Conservation (phyloP, 129 eudicot genomes). For the Sambucus nigra region DNA sequence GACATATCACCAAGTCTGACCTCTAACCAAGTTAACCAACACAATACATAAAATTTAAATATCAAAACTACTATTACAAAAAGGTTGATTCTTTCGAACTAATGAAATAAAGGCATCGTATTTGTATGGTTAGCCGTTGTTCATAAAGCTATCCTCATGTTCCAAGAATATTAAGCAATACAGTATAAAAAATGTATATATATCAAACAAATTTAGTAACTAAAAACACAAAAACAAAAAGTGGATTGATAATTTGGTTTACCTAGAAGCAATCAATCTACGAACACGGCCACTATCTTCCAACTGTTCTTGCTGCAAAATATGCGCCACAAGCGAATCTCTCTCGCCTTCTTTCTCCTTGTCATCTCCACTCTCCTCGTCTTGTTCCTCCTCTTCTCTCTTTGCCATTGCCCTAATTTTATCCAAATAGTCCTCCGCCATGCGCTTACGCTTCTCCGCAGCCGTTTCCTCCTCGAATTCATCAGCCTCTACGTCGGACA, state of each 20-base stretch:
- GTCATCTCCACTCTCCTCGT: constrained; percentile 22
- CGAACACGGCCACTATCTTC: constrained; percentile 86
- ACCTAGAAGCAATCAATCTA: constrained; percentile 69
- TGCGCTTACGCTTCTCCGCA: constrained; percentile 57
- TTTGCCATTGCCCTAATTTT: constrained; percentile 26
- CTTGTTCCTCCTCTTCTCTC: constrained; percentile 27
- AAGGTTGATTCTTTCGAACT: no score
- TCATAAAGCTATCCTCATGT: no score
- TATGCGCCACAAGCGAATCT: constrained; percentile 50
- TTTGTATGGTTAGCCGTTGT: no score
- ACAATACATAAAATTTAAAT: no score
- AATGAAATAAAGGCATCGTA: no score
- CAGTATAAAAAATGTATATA: background rate
- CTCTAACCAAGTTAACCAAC: no score
- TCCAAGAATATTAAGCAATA: no score
- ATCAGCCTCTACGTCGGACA: constrained; percentile 28
- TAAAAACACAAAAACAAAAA: no score
- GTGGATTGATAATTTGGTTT: no score
- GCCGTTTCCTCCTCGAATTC: constrained; percentile 52
- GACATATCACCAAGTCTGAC: no score
- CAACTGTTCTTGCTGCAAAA: constrained; percentile 64
- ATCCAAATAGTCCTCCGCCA: constrained; percentile 42
- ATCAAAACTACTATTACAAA: no score
- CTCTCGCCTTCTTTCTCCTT: constrained; percentile 32
- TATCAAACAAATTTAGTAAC: no score